Evolutionary conservation across 306 rosid genomes (phyloP).

Genomic region (Nissolia schottii): DNA sequence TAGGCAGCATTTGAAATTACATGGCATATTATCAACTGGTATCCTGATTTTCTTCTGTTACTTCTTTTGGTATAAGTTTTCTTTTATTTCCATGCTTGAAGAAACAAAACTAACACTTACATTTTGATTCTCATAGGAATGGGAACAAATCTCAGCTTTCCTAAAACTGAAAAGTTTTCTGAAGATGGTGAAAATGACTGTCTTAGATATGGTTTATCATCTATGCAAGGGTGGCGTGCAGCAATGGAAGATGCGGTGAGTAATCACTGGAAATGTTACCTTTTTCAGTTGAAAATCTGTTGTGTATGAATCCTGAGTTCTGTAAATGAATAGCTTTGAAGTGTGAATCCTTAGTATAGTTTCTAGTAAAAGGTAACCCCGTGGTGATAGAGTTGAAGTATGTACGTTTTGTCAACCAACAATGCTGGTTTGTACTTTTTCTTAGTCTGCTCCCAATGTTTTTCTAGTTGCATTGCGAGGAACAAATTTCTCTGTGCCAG

Average conservation of each 20-base stretch:
- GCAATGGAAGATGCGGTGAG: slow-evolving; percentile 99
- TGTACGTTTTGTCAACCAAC: no score
- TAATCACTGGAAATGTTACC: slow-evolving; percentile 26
- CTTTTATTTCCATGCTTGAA: neutral
- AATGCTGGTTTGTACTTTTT: no score
- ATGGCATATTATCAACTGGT: neutral
- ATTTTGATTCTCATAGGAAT: slow-evolving; percentile 43
- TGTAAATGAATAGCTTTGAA: neutral
- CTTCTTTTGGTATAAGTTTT: neutral
- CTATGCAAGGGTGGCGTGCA: slow-evolving; percentile 99
- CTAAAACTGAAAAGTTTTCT: slow-evolving; percentile 86
- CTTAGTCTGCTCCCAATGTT: no score
- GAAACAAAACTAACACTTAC: slow-evolving; percentile 4
- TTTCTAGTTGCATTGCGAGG: no score
- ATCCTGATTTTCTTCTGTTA: neutral
- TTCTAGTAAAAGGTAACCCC: neutral
- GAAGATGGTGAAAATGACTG: slow-evolving; percentile 75
- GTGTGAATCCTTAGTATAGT: no score
- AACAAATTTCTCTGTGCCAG: neutral
- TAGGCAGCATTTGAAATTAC: neutral
- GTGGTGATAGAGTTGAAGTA: neutral
- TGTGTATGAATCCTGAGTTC: neutral
- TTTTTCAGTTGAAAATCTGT: slow-evolving; percentile 4
- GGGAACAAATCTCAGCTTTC: slow-evolving; percentile 93
- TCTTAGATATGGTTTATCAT: slow-evolving; percentile 82